A percentile compares a stretch with the other conserved stretches of the same genome.
These are phyloP conservation scores for Globisporangium middletonii DNA, from an alignment of 352 stramenopile genomes.

Conservation along the genomic window DNA sequence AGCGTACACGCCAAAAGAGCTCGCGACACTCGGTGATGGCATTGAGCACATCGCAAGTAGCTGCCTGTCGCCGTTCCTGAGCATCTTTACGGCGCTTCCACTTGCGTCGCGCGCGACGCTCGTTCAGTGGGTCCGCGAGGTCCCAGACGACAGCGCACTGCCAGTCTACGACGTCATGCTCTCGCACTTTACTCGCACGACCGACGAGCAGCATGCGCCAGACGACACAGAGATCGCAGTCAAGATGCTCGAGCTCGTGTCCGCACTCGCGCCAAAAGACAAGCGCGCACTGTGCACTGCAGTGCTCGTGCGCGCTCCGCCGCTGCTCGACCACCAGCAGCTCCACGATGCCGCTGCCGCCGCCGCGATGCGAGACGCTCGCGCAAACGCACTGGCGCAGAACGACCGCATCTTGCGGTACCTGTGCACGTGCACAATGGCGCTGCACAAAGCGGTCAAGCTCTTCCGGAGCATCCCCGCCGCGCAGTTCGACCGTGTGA, in stretches of 20 bases:
- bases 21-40: slow-evolving; percentile 30
- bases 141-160: slow-evolving; percentile 26
- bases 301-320: slow-evolving; percentile 13
- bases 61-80: slow-evolving; percentile 30
- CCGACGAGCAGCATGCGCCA: slow-evolving; percentile 1
- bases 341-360: no score
- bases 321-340: background rate
- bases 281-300: slow-evolving; percentile 30
- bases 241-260: slow-evolving; percentile 39
- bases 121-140: slow-evolving; percentile 35
- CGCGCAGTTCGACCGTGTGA: slow-evolving; percentile 23
- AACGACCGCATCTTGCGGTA: slow-evolving; percentile 35
- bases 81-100: slow-evolving; percentile 25
- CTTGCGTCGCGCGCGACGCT: slow-evolving; percentile 23
- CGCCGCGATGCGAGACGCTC: no score
- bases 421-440: slow-evolving; percentile 31
- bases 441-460: slow-evolving; percentile 42
- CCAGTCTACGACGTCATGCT: slow-evolving; percentile 42
- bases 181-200: background rate
- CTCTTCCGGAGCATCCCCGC: slow-evolving; percentile 34
- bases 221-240: slow-evolving; percentile 8
- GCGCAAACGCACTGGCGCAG: background rate
- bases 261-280: slow-evolving; percentile 27
- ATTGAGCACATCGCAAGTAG: slow-evolving; percentile 23
- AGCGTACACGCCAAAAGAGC: slow-evolving; percentile 24